Evolutionary conservation across 2,329 filamentous ascomycete species (phyloP), one percentile per base, ranked within the genome.

Genomic region (Didymella pinodella): DNA sequence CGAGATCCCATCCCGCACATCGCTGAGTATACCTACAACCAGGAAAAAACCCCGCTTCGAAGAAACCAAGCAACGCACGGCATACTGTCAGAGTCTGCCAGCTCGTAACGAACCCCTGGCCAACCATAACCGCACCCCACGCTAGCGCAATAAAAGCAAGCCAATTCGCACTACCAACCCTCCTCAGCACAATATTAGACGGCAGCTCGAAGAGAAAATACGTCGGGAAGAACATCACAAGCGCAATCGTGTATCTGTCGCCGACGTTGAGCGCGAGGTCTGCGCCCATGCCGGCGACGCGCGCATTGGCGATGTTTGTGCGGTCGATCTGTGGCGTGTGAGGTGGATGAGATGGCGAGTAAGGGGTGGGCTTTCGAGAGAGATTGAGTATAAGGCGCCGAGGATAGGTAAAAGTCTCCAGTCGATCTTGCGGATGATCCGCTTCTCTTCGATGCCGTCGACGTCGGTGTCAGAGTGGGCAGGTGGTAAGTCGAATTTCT

Each of bases 371-470:
- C 70, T 40, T 76, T 79, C 72, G 2, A 76, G 64, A 1, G 75
- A 69, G 22, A 78, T 74, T 4, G 74, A 77, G 54, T 78, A 78
- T 25, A 79, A 64, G 2, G 75, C 61, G 2, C 74, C 76, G 1
- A 79, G 63, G 6, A 79, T 78, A 7, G 77, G 77, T 7, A 80
- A 67, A 1, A 79, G 68, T 26, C 77, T 71, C 57, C 71, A 67
- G 57, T 80, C 78, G 26, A 77, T 60, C 18, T 71, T 74, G 7
- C 69, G 69, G n/a, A 70, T 28, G 10, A 72, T 25, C 25, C 57
- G 61, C 55, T 65, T 69, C 48, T 68, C 64, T 7, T 67, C 62
- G 22, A 67, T 53, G 12, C 61, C 58, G 29, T 64, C 63, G 29
- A 54, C 57, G 41, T 63, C 65, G 38, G 43, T 41, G 10, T 53